Evolutionary conservation across 331 rosid species (phyloP), one percentile per base, ranked within the genome.

Genomic region (Arachis monticola): DNA sequence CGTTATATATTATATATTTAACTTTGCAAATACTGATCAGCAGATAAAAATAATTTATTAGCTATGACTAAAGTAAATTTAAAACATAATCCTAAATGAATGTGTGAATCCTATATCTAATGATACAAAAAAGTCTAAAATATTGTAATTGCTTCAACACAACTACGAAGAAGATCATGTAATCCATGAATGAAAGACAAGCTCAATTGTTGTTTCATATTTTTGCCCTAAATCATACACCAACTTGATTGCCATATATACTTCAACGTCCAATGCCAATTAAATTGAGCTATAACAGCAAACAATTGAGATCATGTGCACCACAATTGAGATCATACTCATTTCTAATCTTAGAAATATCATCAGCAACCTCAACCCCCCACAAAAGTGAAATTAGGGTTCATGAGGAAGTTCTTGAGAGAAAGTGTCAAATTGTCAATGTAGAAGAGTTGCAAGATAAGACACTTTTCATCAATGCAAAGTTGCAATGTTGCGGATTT

Each of bases 391-490:
- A 72, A 64, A 14, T 45, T 44, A 2, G 68, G 8, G 38, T 72
- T 10, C 60, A 14, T 55, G 12, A 79, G 17, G 12, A 79, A 72
- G 10, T 10, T 40, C 42, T 31, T 11, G 2, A 64, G 69, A 14
- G 78, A 72, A 0, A 1, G 22, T 2, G 78, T 69, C 1, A 79
- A 32, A 9, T 22, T 0, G 7, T 14, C 57, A 7, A 38, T 11
- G 0, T 71, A 22, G 9, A 65, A 7, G 53, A 65, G 69, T 11
- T 77, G 73, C 58, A 61, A 10, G 2, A 72, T 82, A 0, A 73
- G 68, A 5, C 85, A 77, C 64, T 40, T 78, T 0, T 77, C 47
- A 8, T 55, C 10, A 1, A 77, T 61, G 73, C 79, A 67, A 1
- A 77, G 77, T 38, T 1, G 22, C 22, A 17, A 17, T 17, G 22